Base-by-base conservation (phyloP, 352 stramenopile species). In the Phytophthora rubi region DNA sequence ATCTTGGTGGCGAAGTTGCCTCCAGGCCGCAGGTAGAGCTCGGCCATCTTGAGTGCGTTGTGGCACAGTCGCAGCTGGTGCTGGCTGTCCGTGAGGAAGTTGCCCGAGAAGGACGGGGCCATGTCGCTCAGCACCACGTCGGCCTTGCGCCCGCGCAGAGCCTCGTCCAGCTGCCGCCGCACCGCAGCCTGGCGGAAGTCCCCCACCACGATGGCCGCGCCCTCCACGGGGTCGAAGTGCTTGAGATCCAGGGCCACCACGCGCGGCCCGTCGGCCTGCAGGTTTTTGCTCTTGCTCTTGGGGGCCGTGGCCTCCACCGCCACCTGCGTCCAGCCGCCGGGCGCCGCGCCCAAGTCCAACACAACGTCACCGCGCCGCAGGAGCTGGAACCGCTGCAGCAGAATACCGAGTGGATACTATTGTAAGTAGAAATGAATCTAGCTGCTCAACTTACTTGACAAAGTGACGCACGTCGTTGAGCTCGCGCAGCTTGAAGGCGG, bases 81-180 rank as follows among this genome's bases (percentile, higher is more conserved):
- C 54, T 95, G 82, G 47, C 85, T 86, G 76, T 97, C 90, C 4
- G 77, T 80, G 49, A 93, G 76, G 60, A 88, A 87, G 49, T 85
- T 89, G 49, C 90, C 90, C 4, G 85, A 88, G 74, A 96, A 95
- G 44, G 84, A 86, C 45, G 90, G 88, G 51, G 90, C 90, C 90
- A 97, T 97, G 79, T 97, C 90, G 63, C 90, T 96, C 26, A 97
- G 80, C 55, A 97, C 85, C 23, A 95, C 88, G 69, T 94, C 85
- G 8, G 67, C 90, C 30, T 82, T 71, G 39, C 82, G 79, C 3
- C 75, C 75, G 26, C 48, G 62, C 23, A 96, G 68, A 13, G 82
- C 71, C 23, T 73, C 65, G 42, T 77, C 76, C 55, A 97, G 85
- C 68, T 93, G 63, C 16, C 64, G 65, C 51, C 85, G 79, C 51